A percentile compares a stretch with the other conserved stretches of the same genome.
phyloP scores from a whole-genome alignment of 2,329 filamentous ascomycete genomes.

The Cytospora chrysosperma region DNA sequence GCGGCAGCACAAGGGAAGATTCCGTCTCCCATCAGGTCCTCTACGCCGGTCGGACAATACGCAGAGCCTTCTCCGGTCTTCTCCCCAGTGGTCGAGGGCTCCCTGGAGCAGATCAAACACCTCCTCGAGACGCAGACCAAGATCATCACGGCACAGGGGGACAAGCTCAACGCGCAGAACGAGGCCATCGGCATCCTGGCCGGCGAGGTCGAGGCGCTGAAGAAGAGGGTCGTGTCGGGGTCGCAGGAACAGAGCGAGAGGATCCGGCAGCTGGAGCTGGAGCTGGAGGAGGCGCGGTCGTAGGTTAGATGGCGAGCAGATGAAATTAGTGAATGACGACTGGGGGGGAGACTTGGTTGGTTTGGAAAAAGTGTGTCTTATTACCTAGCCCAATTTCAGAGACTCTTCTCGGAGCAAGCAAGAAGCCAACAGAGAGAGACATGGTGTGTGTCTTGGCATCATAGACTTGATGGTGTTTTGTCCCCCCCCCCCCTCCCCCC shows the following conservation, averaged over 20 bases:
- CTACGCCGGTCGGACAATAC: constrained; percentile 34
- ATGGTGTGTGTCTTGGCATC: no score
- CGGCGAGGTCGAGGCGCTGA: constrained; percentile 75
- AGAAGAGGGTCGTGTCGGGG: constrained; percentile 67
- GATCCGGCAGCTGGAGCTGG: constrained; percentile 66
- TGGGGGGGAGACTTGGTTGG: no score
- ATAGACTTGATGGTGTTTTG: no score
- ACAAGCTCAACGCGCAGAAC: constrained; percentile 66
- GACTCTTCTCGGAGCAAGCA: not conserved
- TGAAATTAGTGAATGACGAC: not conserved
- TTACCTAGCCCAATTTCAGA: not conserved
- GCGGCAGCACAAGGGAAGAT: constrained; percentile 34
- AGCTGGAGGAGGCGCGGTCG: constrained; percentile 63
- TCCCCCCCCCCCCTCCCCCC: no score
- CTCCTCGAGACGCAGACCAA: constrained; percentile 74
- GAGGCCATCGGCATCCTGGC: constrained; percentile 71
- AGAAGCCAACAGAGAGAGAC: no score
- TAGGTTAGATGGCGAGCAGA: constrained; percentile 31
- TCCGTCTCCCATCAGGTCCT: constrained; percentile 32
- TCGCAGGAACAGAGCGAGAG: constrained; percentile 65
- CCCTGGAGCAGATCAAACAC: constrained; percentile 73
- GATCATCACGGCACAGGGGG: constrained; percentile 72
- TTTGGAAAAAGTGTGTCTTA: not conserved
- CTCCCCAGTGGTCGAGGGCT: constrained; percentile 58
- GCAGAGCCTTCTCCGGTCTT: constrained; percentile 30